Evolutionary conservation across 495 filamentous ascomycete genomes (phyloP), one percentile per base, ranked within the genome.

Genomic region (Oidiodendron maius): DNA sequence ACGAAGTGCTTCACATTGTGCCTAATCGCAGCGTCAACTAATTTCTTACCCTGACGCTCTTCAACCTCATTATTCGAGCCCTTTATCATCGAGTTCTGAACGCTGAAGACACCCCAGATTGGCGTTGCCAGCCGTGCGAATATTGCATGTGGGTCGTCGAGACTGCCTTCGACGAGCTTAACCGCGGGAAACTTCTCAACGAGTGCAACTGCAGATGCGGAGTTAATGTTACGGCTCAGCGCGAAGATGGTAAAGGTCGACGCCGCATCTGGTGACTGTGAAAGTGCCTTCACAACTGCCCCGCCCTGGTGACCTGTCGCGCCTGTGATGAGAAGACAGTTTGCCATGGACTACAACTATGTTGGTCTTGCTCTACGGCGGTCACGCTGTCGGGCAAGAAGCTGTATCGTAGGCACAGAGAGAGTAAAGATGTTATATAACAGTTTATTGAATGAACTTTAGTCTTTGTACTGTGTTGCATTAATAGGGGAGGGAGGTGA

Each of bases 231-330:
- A 36, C 86, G 81, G n/a, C n/a, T 89, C 12, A 89, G 67, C 15
- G 81, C 86, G 13, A 89, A 74, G 55, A 90, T 80, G 42, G 78
- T 71, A 61, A 82, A 70, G 3, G 52, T 38, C 32, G 67, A n/a
- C 3, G 65, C 63, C 11, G 55, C 41, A 15, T 82, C 62, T n/a
- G n/a, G n/a, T n/a, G n/a, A n/a, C n/a, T n/a, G n/a, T n/a, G n/a
- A n/a, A 25, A 89, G 76, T 40, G 71, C 74, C 3, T 74, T 61
- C 55, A 90, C 68, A 28, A 82, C 63, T 11, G 75, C 70, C 22
- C 80, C 74, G 47, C 87, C 86, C 62, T 89, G 86, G 52, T 84
- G 77, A 59, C 84, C 84, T 1, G 83, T 90, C 3, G 82, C 85
- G 16, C 85, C 85, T 17, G 82, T 80, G 48, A 89, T 61, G 37